Base-by-base conservation (phyloP, 148 eudicot genomes). In the Heliosperma pusillum region DNA sequence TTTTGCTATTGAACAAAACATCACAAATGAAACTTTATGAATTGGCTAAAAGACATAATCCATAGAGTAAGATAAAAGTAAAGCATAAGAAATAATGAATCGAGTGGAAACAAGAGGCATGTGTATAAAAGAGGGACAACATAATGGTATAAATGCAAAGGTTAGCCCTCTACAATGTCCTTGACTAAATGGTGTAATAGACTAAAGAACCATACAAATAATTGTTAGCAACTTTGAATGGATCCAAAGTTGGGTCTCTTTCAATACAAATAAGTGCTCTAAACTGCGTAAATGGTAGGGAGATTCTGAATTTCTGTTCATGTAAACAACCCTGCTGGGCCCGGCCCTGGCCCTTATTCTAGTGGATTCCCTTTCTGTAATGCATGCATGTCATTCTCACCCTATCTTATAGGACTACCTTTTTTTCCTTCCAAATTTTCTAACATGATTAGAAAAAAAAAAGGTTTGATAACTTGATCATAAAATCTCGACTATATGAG, bases 321-420 rank as follows among this genome's bases (percentile, higher is more conserved):
- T 50, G 50, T 45, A 11, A n/a, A 57, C 22, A 57, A 19, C 12
- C 7, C 17, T 22, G 17, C 0, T 13, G 58, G 16, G 12, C 27
- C 53, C n/a, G 36, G 22, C 20, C 72, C 72, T 33, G 29, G 24
- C n/a, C 15, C 59, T 16, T 6, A 40, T 20, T 25, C 2, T 24
- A 52, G 59, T 70, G 60, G 73, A 20, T 50, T 44, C 7, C 6
- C 19, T 22, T 47, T 69, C 7, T 47, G 11, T 12, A 25, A 1
- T 68, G 71, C 71, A 68, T 68, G 71, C 55, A 68, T 40, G 70
- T 36, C 70, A n/a, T 67, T 36, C 20, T 67, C 42, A 52, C 70
- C n/a, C n/a, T n/a, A n/a, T n/a, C n/a, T n/a, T n/a, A n/a, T n/a
- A n/a, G n/a, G n/a, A n/a, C n/a, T n/a, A n/a, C n/a, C n/a, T n/a